Conservation (phyloP, 192 early-diverging fungal genomes). For the Entophlyctis luteolus region DNA sequence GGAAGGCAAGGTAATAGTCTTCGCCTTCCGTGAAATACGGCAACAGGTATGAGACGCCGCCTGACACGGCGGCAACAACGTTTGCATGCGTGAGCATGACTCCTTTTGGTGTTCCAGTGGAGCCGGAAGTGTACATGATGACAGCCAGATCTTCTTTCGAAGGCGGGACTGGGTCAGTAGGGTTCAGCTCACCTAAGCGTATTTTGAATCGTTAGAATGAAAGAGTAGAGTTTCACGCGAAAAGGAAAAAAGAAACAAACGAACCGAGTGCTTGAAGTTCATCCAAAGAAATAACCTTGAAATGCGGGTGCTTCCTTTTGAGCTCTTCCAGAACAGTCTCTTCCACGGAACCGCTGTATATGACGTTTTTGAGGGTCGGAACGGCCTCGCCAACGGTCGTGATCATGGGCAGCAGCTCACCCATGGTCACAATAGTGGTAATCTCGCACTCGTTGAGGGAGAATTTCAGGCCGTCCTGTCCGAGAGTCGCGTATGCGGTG, state of each 20-base stretch:
- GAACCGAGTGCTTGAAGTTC: slow-evolving; percentile 64
- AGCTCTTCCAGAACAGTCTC: background rate
- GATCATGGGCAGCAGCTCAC: slow-evolving; percentile 63
- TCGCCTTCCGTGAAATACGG: slow-evolving; percentile 56
- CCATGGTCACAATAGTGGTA: slow-evolving; percentile 66
- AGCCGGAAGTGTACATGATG: slow-evolving; percentile 84
- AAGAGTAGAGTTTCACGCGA: slow-evolving; percentile 59
- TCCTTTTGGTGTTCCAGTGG: slow-evolving; percentile 80
- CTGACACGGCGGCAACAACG: slow-evolving; percentile 58
- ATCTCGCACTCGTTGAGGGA: slow-evolving; percentile 82
- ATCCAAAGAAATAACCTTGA: slow-evolving; percentile 39
- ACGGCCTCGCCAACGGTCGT: slow-evolving; percentile 55
- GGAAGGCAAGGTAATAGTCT: slow-evolving; percentile 50
- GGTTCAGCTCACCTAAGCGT: slow-evolving; percentile 55
- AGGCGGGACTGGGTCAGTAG: slow-evolving; percentile 55
- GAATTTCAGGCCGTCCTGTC: slow-evolving; percentile 75
- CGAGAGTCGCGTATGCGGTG: slow-evolving; percentile 82
- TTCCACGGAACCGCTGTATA: slow-evolving; percentile 65
- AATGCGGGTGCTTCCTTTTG: background rate
- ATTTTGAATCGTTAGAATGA: slow-evolving; percentile 42
- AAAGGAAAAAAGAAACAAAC: background rate
- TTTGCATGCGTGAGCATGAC: slow-evolving; percentile 80
- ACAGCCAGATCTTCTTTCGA: slow-evolving; percentile 62
- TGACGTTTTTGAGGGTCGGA: slow-evolving; percentile 60
- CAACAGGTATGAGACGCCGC: slow-evolving; percentile 46